These are phyloP conservation scores for Hypoxylon lienhwacheense DNA, from an alignment of 495 filamentous ascomycete genomes.

Conservation along the genomic window DNA sequence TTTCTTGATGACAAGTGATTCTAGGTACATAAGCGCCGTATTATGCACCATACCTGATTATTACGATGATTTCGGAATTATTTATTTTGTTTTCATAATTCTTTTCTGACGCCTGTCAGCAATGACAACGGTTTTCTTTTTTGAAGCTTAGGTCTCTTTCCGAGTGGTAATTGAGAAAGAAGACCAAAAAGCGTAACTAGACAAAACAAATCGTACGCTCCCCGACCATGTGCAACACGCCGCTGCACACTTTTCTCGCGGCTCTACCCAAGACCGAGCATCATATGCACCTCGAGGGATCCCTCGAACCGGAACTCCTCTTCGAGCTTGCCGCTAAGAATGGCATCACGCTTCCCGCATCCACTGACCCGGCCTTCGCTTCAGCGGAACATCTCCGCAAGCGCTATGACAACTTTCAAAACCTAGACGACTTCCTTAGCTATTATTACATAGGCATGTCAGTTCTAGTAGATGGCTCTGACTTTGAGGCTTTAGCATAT, in stretches of 20 bases:
- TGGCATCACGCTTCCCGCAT: conserved; percentile 58
- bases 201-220: no score
- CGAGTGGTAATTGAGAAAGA: no score
- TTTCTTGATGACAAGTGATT: no score
- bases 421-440: conserved; percentile 74
- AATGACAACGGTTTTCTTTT: no score
- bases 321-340: conserved; percentile 69
- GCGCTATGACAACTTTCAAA: conserved; percentile 66
- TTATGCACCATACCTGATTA: no score
- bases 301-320: conserved; percentile 66
- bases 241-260: conserved; percentile 63
- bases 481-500: conserved; percentile 77
- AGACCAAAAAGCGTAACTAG: no score
- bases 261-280: conserved; percentile 78
- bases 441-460: conserved; percentile 80
- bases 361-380: conserved; percentile 58
- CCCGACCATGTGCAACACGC: conserved; percentile 57
- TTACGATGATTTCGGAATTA: no score
- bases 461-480: conserved; percentile 55
- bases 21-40: no score
- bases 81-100: no score
- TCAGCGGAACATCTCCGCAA: conserved; percentile 59
- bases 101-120: no score
- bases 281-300: conserved; percentile 77
- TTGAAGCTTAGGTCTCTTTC: no score